phyloP scores from a whole-genome alignment of 1,284 basidiomycete genomes.

The Ceraceosorus guamensis region DNA sequence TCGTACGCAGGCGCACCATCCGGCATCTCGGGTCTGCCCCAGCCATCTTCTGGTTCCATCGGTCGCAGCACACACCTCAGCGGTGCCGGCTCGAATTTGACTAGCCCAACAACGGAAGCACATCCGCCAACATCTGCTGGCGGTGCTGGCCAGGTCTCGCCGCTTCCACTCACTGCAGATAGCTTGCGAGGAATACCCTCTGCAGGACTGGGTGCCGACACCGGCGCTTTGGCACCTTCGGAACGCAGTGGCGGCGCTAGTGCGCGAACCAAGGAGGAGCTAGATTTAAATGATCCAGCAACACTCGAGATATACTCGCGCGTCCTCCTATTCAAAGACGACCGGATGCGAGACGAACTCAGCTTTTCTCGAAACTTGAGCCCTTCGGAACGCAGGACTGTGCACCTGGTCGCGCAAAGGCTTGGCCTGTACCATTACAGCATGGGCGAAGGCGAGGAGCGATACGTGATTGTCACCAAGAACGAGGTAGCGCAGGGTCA shows the following conservation, averaged over 20 bases:
- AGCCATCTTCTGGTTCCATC: too few species aligned
- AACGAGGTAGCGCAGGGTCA: slow-evolving; percentile 22
- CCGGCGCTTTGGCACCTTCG: background rate
- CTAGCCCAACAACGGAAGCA: too few species aligned
- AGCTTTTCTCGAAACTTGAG: slow-evolving; percentile 81
- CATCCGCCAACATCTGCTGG: too few species aligned
- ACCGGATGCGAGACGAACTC: slow-evolving; percentile 93
- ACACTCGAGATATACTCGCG: slow-evolving; percentile 96
- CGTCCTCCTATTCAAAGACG: slow-evolving; percentile 94
- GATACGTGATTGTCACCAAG: slow-evolving; percentile 73
- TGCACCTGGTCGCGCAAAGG: slow-evolving; percentile 92
- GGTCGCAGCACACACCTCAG: too few species aligned
- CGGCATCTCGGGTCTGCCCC: too few species aligned
- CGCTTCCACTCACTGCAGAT: slow-evolving; percentile 27
- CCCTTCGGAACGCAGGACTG: slow-evolving; percentile 78
- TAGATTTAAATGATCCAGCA: slow-evolving; percentile 91
- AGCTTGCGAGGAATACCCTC: slow-evolving; percentile 19
- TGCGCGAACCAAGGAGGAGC: slow-evolving; percentile 51
- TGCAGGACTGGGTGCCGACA: background rate
- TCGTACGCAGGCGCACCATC: too few species aligned
- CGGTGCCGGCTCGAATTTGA: too few species aligned
- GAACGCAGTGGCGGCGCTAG: background rate
- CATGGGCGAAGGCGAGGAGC: slow-evolving; percentile 81
- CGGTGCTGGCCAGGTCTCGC: background rate
- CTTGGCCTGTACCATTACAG: slow-evolving; percentile 90